These are phyloP conservation scores for Trichoderma harzianum DNA, from an alignment of 2,329 filamentous ascomycete species.

Conservation along the genomic window DNA sequence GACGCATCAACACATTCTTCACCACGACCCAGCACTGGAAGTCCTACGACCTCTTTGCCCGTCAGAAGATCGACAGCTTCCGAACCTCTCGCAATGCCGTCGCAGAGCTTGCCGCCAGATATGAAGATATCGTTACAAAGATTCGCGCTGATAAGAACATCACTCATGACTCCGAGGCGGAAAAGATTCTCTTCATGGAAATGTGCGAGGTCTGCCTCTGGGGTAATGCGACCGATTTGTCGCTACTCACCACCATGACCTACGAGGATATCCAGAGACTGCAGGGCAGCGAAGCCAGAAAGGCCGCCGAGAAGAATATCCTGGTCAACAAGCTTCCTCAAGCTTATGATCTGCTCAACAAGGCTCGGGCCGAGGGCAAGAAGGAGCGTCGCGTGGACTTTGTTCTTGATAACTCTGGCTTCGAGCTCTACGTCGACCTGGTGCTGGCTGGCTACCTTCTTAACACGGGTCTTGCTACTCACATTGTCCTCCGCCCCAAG, in stretches of 20 bases:
- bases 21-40: constrained; percentile 78
- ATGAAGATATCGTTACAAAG: constrained; percentile 68
- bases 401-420: constrained; percentile 94
- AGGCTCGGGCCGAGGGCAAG: constrained; percentile 60
- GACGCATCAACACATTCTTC: constrained; percentile 80
- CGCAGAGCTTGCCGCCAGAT: constrained; percentile 74
- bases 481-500: constrained; percentile 87
- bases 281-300: constrained; percentile 83
- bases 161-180: constrained; percentile 60
- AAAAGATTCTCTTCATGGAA: constrained; percentile 78
- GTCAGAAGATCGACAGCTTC: constrained; percentile 90
- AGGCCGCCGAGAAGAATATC: constrained; percentile 86
- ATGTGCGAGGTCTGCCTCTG: constrained; percentile 97
- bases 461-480: constrained; percentile 77
- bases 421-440: constrained; percentile 94
- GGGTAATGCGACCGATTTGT: constrained; percentile 95
- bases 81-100: constrained; percentile 85
- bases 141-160: constrained; percentile 53
- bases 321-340: constrained; percentile 76
- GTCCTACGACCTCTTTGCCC: constrained; percentile 81
- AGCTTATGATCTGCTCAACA: constrained; percentile 66
- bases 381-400: constrained; percentile 81
- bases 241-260: constrained; percentile 80
- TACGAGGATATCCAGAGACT: constrained; percentile 97
- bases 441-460: constrained; percentile 88